These are phyloP conservation scores for Trichosporon asahii DNA, from an alignment of 1,284 basidiomycete genomes.

Conservation along the genomic window DNA sequence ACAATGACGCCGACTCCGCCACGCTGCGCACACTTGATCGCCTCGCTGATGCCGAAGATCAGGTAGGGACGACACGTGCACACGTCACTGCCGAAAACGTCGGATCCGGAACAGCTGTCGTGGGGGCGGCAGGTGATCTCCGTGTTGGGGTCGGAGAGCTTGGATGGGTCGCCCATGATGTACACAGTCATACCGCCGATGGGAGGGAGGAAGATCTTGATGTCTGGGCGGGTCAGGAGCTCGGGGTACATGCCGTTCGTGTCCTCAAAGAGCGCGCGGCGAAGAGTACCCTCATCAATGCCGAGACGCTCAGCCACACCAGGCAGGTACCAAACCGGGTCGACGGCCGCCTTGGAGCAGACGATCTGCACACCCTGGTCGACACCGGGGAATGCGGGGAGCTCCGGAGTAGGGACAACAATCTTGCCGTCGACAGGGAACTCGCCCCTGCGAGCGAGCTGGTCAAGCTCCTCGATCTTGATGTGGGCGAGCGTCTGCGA, in stretches of 20 bases:
- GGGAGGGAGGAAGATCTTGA: slow-evolving; percentile 92
- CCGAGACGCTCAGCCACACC: slow-evolving; percentile 86
- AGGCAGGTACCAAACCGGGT: slow-evolving; percentile 92
- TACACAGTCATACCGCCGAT: slow-evolving; percentile 90
- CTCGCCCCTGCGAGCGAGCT: slow-evolving; percentile 66
- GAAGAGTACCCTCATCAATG: slow-evolving; percentile 78
- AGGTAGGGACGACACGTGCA: slow-evolving; percentile 92
- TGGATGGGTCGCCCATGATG: slow-evolving; percentile 83
- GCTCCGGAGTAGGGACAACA: slow-evolving; percentile 59
- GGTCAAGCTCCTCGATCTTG: slow-evolving; percentile 73
- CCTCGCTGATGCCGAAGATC: slow-evolving; percentile 89
- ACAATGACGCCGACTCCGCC: slow-evolving; percentile 89
- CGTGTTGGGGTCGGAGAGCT: slow-evolving; percentile 71
- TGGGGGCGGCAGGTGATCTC: slow-evolving; percentile 89
- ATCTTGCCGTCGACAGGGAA: slow-evolving; percentile 79
- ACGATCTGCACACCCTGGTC: slow-evolving; percentile 82
- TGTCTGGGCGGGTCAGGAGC: slow-evolving; percentile 87
- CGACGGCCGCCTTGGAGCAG: slow-evolving; percentile 66
- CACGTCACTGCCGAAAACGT: slow-evolving; percentile 65
- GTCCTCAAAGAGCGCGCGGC: slow-evolving; percentile 80
- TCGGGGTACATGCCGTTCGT: slow-evolving; percentile 93
- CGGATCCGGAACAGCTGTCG: slow-evolving; percentile 72
- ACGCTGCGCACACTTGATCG: slow-evolving; percentile 76
- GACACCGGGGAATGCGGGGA: slow-evolving; percentile 52
- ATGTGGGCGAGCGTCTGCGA: slow-evolving; percentile 71